Evolutionary conservation across 768 basidiomycete genomes (phyloP).

Genomic region (Suillus alpinus): DNA sequence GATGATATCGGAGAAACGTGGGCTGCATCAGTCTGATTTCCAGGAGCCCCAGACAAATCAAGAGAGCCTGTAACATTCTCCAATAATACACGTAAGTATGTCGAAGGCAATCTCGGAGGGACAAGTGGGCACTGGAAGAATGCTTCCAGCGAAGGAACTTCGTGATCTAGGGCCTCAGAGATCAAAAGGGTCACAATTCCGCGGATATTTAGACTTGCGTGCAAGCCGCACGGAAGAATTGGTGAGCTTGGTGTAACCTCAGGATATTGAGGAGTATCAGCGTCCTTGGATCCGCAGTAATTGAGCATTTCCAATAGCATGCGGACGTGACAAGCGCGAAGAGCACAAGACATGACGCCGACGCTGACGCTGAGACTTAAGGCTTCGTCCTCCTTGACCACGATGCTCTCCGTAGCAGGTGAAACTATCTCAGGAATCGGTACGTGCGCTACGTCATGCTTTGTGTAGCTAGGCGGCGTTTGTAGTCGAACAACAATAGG

Average conservation of each 20-base stretch:
- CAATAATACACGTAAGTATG: constrained; percentile 54
- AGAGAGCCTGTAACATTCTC: constrained; percentile 31
- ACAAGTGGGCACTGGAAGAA: constrained; percentile 63
- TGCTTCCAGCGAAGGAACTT: constrained; percentile 17
- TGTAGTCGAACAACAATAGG: constrained; percentile 56
- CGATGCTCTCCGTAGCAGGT: neutral
- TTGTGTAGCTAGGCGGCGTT: constrained; percentile 37
- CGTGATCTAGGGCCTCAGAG: constrained; percentile 22
- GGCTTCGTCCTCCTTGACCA: constrained; percentile 24
- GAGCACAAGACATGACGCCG: constrained; percentile 53
- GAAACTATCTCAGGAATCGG: constrained; percentile 7
- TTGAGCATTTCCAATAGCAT: constrained; percentile 43
- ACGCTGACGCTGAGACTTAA: constrained; percentile 41
- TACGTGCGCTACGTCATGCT: constrained; percentile 10
- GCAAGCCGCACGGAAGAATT: constrained; percentile 26
- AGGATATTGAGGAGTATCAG: constrained; percentile 7
- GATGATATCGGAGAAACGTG: constrained; percentile 3
- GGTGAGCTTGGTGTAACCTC: constrained; percentile 14
- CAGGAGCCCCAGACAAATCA: constrained; percentile 16
- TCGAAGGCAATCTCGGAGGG: constrained; percentile 46
- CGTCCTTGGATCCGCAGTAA: constrained; percentile 21
- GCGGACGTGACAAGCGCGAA: constrained; percentile 56
- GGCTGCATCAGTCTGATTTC: constrained; percentile 6
- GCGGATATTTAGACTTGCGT: constrained; percentile 35
- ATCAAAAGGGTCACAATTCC: constrained; percentile 50